These are phyloP conservation scores for Colletotrichum noveboracense DNA, from an alignment of 2,329 filamentous ascomycete genomes.

Conservation along the genomic window DNA sequence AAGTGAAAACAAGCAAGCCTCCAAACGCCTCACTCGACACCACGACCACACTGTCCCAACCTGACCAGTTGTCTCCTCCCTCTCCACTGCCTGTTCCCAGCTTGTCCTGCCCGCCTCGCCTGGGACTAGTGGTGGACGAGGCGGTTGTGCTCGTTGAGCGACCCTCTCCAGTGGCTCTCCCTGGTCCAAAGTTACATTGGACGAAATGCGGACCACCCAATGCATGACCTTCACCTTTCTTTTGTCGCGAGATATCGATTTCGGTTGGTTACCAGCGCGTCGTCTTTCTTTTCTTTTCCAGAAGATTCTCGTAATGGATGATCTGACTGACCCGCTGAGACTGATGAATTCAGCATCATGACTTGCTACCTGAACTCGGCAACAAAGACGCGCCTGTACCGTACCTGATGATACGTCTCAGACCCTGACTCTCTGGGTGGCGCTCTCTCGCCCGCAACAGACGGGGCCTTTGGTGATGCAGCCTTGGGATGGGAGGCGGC, in stretches of 20 bases:
- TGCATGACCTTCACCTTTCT: not conserved
- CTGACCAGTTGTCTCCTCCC: not conserved
- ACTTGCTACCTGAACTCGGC: not conserved
- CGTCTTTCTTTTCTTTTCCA: not conserved
- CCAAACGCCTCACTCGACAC: not conserved
- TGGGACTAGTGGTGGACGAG: not conserved
- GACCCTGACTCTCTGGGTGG: not conserved
- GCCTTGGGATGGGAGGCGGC: not conserved
- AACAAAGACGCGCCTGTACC: not conserved
- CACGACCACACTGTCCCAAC: not conserved
- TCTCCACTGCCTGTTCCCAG: not conserved
- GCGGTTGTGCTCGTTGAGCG: not conserved
- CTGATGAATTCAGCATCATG: not conserved
- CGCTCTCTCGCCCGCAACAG: not conserved
- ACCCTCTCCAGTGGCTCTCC: not conserved
- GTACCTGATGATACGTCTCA: not conserved
- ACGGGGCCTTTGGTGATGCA: not conserved
- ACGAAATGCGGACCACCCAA: not conserved
- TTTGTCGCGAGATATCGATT: not conserved
- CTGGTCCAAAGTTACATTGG: not conserved
- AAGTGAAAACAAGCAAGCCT: not conserved
- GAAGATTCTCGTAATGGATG: not conserved
- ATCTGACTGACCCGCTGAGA: not conserved
- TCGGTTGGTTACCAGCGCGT: not conserved
- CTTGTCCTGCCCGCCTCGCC: not conserved